Evolutionary conservation across 1,284 basidiomycete species (phyloP), one percentile per base, ranked within the genome.

Genomic region (Cryptococcus sp.): DNA sequence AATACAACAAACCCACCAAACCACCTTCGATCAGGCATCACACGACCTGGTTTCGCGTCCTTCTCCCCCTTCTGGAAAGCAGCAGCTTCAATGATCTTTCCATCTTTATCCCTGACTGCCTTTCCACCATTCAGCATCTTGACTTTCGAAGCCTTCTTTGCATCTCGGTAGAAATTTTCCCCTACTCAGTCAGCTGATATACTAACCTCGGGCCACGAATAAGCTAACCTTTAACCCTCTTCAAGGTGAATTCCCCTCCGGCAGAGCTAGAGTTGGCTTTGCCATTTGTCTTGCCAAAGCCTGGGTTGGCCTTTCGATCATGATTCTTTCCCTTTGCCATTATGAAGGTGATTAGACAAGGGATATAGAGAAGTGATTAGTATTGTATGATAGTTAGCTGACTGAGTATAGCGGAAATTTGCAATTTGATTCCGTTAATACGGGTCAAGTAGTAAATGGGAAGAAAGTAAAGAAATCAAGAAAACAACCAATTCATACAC

Each of bases 121-220:
- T 91, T 92, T 43, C 90, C 90, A 54, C 91, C 86, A 61, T 82
- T 88, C 60, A 94, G 82, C 87, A 97, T 87, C 79, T 93, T 94
- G 49, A 91, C 81, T 55, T 85, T 79, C 34, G 80, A 79, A 28
- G 85, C 89, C 60, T 84, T 80, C 73, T 94, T 96, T 43, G 88
- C 89, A 86, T 90, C 83, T 74, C 88, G 86, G 76, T 92, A 93
- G 76, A 92, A 93, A 73, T 91, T 93, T 77, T 91, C 88, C 63
- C 89, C 72, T 74, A 39, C 14, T 18, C 23, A 14, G 45, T 52
- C 51, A 50, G 55, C 48, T 42, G n/a, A n/a, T n/a, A n/a, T 37
- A 36, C 41, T 36, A 42, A n/a, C 34, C 34, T 36, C 34, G n/a
- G n/a, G n/a, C n/a, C n/a, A n/a, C n/a, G n/a, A n/a, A n/a, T n/a